Conservation (phyloP, 2,329 filamentous ascomycete species). For the Fusarium beomiforme region DNA sequence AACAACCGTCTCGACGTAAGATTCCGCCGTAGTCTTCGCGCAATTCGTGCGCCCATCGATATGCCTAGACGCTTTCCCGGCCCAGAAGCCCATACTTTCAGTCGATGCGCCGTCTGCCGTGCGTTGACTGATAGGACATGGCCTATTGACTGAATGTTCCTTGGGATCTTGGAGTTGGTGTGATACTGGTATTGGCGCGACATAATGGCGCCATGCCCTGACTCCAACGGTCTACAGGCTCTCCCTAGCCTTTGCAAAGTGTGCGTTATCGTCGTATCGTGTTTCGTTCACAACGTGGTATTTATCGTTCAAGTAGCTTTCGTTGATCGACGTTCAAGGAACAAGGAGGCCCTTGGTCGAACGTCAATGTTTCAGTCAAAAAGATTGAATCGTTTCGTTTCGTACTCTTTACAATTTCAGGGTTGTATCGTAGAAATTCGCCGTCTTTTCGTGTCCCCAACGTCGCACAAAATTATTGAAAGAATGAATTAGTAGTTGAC, state of each 20-base stretch:
- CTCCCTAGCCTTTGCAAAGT: background rate
- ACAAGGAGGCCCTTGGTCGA: constrained; percentile 31
- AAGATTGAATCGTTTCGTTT: background rate
- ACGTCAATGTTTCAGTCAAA: constrained; percentile 9
- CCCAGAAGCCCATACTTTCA: constrained; percentile 56
- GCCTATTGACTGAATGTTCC: constrained; percentile 34
- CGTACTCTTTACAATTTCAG: background rate
- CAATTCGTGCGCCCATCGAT: constrained; percentile 42
- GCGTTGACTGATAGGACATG: constrained; percentile 36
- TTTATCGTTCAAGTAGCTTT: background rate
- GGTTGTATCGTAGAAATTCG: background rate
- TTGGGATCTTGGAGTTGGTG: constrained; percentile 23
- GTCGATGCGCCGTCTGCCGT: constrained; percentile 42
- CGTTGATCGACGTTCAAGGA: constrained; percentile 26
- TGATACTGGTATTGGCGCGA: constrained; percentile 37
- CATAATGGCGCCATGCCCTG: constrained; percentile 48
- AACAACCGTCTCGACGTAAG: constrained; percentile 62
- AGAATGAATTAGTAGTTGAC: background rate
- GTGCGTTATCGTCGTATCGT: background rate
- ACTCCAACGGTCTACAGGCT: background rate
- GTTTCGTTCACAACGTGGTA: background rate
- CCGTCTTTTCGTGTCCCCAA: background rate
- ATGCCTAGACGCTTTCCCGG: constrained; percentile 52
- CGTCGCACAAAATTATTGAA: background rate
- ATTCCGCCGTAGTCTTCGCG: constrained; percentile 51